Percentiles rank a stretch among this genome's conserved stretches.
Evolutionary conservation across 176 grass and related monocot species (phyloP).

Genomic region (Lolium multiflorum): DNA sequence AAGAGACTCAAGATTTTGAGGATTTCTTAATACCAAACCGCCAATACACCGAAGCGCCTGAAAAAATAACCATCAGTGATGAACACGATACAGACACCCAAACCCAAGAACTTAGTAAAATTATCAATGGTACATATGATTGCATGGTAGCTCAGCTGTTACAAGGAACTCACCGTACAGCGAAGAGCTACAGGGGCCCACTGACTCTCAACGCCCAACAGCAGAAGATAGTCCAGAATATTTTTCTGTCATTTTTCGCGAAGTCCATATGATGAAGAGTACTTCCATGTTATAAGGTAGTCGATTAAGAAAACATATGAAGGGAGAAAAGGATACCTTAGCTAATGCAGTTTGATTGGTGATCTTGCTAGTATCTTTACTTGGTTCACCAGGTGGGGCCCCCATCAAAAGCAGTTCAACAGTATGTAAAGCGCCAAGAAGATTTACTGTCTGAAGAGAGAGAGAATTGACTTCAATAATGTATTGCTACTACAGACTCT

Average conservation of each 20-base stretch:
- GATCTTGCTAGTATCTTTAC: constrained; percentile 83
- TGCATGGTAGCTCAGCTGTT: constrained; percentile 19
- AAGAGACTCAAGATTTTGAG: constrained; percentile 83
- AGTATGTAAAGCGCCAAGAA: constrained; percentile 90
- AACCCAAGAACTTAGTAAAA: constrained; percentile 18
- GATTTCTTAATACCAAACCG: constrained; percentile 85
- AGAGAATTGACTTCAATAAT: constrained; percentile 47
- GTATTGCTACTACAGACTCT: constrained; percentile 43
- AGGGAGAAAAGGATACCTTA: constrained; percentile 62
- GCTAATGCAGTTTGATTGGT: constrained; percentile 92
- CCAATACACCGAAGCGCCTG: constrained; percentile 93
- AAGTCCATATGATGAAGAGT: constrained; percentile 42
- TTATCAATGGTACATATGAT: constrained; percentile 27
- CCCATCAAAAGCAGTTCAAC: constrained; percentile 90
- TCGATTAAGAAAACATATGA: constrained; percentile 25
- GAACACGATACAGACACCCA: constrained; percentile 30
- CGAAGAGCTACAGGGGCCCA: constrained; percentile 93
- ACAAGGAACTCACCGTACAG: constrained; percentile 74
- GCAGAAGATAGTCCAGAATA: constrained; percentile 89
- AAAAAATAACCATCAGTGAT: constrained; percentile 40
- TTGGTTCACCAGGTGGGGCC: constrained; percentile 53
- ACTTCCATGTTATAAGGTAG: constrained; percentile 19
- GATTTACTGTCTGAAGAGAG: constrained; percentile 94
- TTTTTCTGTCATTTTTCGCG: constrained; percentile 74
- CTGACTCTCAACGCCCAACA: constrained; percentile 91